These are phyloP conservation scores for Lepiota venenata DNA, from an alignment of 768 basidiomycete species.

Conservation along the genomic window DNA sequence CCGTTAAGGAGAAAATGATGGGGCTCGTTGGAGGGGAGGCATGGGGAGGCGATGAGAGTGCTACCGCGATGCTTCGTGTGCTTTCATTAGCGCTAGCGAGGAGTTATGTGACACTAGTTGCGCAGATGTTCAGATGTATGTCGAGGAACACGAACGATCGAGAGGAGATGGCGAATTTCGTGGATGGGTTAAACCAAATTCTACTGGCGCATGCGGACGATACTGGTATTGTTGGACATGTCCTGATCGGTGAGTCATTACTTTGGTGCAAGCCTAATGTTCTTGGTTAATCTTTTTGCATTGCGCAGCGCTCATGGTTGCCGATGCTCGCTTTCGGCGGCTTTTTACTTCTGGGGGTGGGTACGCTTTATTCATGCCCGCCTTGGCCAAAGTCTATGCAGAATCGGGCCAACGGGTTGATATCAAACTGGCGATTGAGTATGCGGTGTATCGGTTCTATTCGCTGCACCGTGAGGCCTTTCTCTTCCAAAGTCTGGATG, in stretches of 20 bases:
- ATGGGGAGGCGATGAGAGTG: constrained; percentile 21
- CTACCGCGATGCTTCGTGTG: constrained; percentile 19
- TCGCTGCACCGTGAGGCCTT: constrained; percentile 71
- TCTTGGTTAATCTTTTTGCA: background rate
- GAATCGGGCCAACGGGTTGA: constrained; percentile 54
- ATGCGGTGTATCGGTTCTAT: constrained; percentile 68
- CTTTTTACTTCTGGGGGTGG: constrained; percentile 70
- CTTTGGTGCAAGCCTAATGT: background rate
- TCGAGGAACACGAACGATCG: constrained; percentile 69
- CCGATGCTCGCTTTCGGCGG: constrained; percentile 73
- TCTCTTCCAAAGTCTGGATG: constrained; percentile 69
- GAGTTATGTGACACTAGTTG: constrained; percentile 65
- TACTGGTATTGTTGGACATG: constrained; percentile 70
- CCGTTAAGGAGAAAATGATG: constrained; percentile 31
- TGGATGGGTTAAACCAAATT: constrained; percentile 72
- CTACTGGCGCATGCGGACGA: constrained; percentile 68
- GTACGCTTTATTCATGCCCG: constrained; percentile 74
- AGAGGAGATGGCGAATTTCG: constrained; percentile 58
- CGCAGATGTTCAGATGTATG: constrained; percentile 70
- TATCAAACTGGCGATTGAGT: constrained; percentile 68
- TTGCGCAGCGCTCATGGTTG: constrained; percentile 61
- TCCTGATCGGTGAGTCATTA: constrained; percentile 57
- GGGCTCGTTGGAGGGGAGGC: constrained; percentile 1
- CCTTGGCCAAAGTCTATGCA: constrained; percentile 65
- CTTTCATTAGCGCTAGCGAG: constrained; percentile 58